Conservation (phyloP, 106 monocot species). For the Triglochin maritima region DNA sequence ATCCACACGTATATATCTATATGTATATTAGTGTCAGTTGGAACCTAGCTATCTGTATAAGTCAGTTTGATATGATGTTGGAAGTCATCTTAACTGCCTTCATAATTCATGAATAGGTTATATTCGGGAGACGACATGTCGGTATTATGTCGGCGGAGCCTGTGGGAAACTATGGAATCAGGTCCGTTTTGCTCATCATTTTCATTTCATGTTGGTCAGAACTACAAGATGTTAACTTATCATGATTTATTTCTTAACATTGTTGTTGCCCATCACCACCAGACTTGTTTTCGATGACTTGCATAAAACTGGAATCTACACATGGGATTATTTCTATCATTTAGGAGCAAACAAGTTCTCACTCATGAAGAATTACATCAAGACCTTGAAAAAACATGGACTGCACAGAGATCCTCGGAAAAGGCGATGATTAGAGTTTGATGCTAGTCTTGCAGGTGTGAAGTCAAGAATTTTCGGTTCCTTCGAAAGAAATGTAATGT, state of each 20-base stretch:
- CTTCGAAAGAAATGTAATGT: too few species aligned
- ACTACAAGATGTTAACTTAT: background rate
- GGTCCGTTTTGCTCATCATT: constrained; percentile 12
- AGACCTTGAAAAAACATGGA: constrained; percentile 63
- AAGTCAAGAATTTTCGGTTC: too few species aligned
- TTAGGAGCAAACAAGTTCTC: constrained; percentile 67
- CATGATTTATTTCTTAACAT: background rate
- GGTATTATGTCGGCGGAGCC: constrained; percentile 86
- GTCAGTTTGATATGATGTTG: too few species aligned
- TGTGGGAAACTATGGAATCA: constrained; percentile 82
- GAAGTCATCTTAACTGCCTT: too few species aligned
- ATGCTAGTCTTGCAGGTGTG: too few species aligned
- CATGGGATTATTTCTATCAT: constrained; percentile 90
- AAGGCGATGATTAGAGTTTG: constrained; percentile 21
- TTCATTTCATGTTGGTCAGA: background rate
- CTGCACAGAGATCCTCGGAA: constrained; percentile 66
- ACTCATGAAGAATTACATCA: constrained; percentile 73
- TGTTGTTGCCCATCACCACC: background rate
- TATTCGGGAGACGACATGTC: constrained; percentile 75
- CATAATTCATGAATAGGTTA: constrained; percentile 37
- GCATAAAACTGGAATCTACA: constrained; percentile 96
- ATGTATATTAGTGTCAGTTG: background rate
- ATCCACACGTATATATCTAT: background rate
- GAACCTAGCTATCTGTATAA: background rate
- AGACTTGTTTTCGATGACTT: constrained; percentile 85